Evolutionary conservation across 768 basidiomycete genomes (phyloP).

Genomic region (Pulveroboletus sp.): DNA sequence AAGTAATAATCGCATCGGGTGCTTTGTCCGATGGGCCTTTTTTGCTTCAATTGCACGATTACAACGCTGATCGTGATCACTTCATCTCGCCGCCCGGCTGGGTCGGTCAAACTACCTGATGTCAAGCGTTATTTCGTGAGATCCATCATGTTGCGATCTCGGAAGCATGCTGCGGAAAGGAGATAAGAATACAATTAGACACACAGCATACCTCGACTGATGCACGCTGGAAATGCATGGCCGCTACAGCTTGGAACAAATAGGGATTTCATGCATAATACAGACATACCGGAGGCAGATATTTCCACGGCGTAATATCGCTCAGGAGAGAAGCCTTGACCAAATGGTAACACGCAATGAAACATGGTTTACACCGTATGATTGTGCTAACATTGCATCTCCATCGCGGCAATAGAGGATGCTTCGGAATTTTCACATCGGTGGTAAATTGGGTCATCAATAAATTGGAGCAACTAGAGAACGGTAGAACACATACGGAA

Average conservation of each 20-base stretch:
- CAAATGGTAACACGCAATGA: constrained; percentile 16
- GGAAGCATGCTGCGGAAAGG: constrained; percentile 17
- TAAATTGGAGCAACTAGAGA: constrained; percentile 14
- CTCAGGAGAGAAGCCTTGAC: constrained; percentile 27
- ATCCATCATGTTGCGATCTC: constrained; percentile 11
- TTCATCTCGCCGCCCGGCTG: constrained; percentile 10
- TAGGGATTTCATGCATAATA: constrained; percentile 16
- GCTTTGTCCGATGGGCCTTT: constrained; percentile 11
- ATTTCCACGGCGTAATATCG: constrained; percentile 24
- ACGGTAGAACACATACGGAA: constrained; percentile 12
- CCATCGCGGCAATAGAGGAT: constrained; percentile 28
- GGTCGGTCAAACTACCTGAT: constrained; percentile 11
- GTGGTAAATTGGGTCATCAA: constrained; percentile 19
- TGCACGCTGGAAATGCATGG: constrained; percentile 27
- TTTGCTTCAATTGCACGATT: background rate
- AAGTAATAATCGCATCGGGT: constrained; percentile 14
- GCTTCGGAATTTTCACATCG: constrained; percentile 12
- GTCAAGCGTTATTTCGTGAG: constrained; percentile 16
- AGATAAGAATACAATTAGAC: constrained; percentile 23
- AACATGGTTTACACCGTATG: constrained; percentile 3
- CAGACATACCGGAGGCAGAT: constrained; percentile 6
- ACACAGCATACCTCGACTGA: constrained; percentile 22
- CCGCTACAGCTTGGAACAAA: constrained; percentile 19
- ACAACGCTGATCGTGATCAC: constrained; percentile 16
- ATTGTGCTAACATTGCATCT: constrained; percentile 12